Base-by-base conservation (phyloP, 805 yeast genomes). In the Clavispora asparagi region DNA sequence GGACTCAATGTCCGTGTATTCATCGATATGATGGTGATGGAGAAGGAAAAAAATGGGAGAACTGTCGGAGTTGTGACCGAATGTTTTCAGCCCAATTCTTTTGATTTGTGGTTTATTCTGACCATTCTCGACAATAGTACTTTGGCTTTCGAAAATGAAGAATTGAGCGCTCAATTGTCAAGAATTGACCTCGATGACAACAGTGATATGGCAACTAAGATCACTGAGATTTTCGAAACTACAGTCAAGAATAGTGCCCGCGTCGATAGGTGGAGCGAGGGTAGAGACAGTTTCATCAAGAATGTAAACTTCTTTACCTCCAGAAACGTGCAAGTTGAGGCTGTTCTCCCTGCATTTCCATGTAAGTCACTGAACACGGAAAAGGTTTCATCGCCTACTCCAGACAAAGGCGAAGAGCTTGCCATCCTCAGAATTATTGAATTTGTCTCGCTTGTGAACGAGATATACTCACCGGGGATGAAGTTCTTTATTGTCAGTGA, bases 341-440 rank as follows among this genome's bases (percentile, higher is more conserved):
- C 81, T 12, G 81, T 79, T 8, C 63, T 81, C 42, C 85, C 85
- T 6, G 85, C 85, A 0, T 81, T 81, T 50, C 85, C 85, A 9
- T 80, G 85, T 55, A 81, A 80, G 57, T 77, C 83, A 0, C 78
- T 83, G n/a, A 81, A 81, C 53, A 45, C 58, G 28, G 68, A 74
- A 31, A 81, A 81, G 55, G 85, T 80, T 4, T 64, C 69, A 32
- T 73, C 77, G 6, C 47, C 57, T 16, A 55, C 60, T 39, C 85
- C 85, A 6, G 85, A 81, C 52, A 73, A 72, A 59, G 85, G 85
- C 31, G 67, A 69, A 42, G 65, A 57, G 43, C 56, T 70, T 51
- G 73, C 73, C 3, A 46, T 70, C 32, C 46, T 40, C 12, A 57
- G 65, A 35, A 58, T 70, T 42, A 61, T 67, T 32, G 50, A 57